A percentile compares a stretch with the other conserved stretches of the same genome.
These are phyloP conservation scores for Choiromyces venosus DNA, from an alignment of 495 filamentous ascomycete genomes.

Conservation along the genomic window DNA sequence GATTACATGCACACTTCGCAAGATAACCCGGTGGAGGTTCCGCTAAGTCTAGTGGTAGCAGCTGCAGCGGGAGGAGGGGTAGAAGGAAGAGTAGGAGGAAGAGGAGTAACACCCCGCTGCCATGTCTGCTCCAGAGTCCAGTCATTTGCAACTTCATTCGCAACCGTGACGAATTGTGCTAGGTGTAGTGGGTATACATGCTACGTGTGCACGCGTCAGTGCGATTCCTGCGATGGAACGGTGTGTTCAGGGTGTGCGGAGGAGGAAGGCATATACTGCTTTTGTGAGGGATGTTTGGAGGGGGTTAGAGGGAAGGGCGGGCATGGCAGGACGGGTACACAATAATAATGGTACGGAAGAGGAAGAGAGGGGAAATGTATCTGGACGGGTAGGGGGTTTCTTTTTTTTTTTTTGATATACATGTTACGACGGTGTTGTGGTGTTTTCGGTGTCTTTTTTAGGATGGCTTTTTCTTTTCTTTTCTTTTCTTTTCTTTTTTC, in stretches of 20 bases:
- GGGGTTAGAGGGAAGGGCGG: constrained; percentile 8
- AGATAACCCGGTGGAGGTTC: not conserved
- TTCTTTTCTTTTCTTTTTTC: not conserved
- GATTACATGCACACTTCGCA: constrained; percentile 15
- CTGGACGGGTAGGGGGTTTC: constrained; percentile 1
- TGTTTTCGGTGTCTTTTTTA: constrained; percentile 4
- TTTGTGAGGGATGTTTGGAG: constrained; percentile 27
- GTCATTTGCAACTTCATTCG: constrained; percentile 26
- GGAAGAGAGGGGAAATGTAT: not conserved
- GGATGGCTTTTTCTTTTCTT: constrained; percentile 9
- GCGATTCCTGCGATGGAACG: constrained; percentile 33
- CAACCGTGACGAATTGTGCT: constrained; percentile 25
- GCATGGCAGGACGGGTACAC: not conserved
- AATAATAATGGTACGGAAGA: constrained; percentile 1
- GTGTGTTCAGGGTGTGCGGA: constrained; percentile 31
- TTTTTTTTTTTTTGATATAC: not conserved
- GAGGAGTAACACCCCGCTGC: constrained; percentile 2
- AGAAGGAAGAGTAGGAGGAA: not conserved
- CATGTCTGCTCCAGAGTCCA: constrained; percentile 36
- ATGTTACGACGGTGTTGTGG: not conserved
- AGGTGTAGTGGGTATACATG: constrained; percentile 23
- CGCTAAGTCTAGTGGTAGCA: not conserved
- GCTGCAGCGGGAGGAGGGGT: constrained; percentile 6
- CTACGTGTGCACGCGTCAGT: constrained; percentile 33
- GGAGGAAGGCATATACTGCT: constrained; percentile 37